These are phyloP conservation scores for Pyracantha coccinea DNA, from an alignment of 331 rosid species.

Conservation along the genomic window DNA sequence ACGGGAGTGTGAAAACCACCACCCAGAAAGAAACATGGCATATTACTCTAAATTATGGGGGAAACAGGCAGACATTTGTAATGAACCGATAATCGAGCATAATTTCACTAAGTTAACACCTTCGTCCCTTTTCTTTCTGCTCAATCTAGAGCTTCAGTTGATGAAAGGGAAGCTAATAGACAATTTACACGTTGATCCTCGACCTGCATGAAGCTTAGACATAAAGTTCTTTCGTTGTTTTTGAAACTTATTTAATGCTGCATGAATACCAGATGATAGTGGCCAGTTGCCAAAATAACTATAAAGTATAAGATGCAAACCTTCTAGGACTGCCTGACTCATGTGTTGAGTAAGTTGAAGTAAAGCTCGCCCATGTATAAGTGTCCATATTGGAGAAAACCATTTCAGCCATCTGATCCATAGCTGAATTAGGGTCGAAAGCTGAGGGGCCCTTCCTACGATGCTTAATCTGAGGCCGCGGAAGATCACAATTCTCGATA, in stretches of 20 bases:
- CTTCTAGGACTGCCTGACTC: constrained; percentile 34
- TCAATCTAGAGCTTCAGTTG: too few relatives aligned
- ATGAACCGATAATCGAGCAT: not conserved
- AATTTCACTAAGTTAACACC: too few relatives aligned
- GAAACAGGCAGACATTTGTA: not conserved
- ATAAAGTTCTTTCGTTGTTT: too few relatives aligned
- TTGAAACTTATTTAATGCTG: too few relatives aligned
- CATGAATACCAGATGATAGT: not conserved
- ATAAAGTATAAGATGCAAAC: constrained; percentile 22
- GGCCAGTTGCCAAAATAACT: not conserved
- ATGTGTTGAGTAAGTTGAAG: constrained; percentile 31
- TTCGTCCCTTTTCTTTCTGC: too few relatives aligned
- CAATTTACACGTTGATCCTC: not conserved
- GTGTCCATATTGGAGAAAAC: constrained; percentile 25
- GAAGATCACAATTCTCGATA: constrained; percentile 87
- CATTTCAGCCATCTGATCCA: constrained; percentile 32
- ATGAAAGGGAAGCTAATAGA: not conserved
- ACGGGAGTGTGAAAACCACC: too few relatives aligned
- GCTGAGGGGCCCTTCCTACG: constrained; percentile 18
- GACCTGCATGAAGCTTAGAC: not conserved
- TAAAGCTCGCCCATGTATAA: constrained; percentile 29
- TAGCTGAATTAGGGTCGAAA: constrained; percentile 30
- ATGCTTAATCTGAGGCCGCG: constrained; percentile 49
- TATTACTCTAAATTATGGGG: not conserved
- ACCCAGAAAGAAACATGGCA: not conserved